These are phyloP conservation scores for Hypholoma fasciculare DNA, from an alignment of 768 basidiomycete species.

Conservation along the genomic window DNA sequence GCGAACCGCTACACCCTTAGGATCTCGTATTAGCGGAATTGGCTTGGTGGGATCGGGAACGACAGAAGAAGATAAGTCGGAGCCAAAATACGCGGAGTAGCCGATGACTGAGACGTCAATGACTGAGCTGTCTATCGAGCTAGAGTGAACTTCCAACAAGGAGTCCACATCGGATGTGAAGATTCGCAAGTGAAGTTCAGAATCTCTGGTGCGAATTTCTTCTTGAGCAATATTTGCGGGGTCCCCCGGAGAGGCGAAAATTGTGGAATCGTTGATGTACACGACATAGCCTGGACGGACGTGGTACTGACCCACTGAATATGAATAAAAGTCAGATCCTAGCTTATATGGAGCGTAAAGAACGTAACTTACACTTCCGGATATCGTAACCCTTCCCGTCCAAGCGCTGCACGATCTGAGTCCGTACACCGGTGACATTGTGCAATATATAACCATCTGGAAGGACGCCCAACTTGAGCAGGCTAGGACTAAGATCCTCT, in stretches of 20 bases:
- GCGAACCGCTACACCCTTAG: constrained; percentile 55
- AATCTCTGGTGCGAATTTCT: constrained; percentile 24
- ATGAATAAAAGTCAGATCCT: not conserved
- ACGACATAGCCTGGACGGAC: constrained; percentile 82
- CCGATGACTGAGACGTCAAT: constrained; percentile 56
- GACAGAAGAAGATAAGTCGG: constrained; percentile 43
- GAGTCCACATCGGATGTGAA: constrained; percentile 55
- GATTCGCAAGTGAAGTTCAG: constrained; percentile 60
- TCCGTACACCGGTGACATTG: constrained; percentile 77
- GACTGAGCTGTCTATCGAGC: constrained; percentile 31
- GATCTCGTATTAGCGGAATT: constrained; percentile 45
- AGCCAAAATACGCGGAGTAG: constrained; percentile 72
- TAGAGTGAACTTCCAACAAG: constrained; percentile 37
- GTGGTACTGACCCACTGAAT: constrained; percentile 75
- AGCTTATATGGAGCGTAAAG: not conserved
- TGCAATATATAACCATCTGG: constrained; percentile 73
- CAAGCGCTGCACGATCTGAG: constrained; percentile 74
- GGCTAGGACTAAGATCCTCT: constrained; percentile 73
- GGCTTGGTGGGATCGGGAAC: constrained; percentile 16
- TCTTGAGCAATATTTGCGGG: constrained; percentile 26
- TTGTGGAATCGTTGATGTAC: constrained; percentile 71
- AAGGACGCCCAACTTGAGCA: constrained; percentile 61
- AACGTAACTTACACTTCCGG: constrained; percentile 61
- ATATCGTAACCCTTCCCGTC: constrained; percentile 89
- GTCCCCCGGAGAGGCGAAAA: constrained; percentile 32